Conservation (phyloP, 805 yeast genomes). For the Alloascoidea africana region DNA sequence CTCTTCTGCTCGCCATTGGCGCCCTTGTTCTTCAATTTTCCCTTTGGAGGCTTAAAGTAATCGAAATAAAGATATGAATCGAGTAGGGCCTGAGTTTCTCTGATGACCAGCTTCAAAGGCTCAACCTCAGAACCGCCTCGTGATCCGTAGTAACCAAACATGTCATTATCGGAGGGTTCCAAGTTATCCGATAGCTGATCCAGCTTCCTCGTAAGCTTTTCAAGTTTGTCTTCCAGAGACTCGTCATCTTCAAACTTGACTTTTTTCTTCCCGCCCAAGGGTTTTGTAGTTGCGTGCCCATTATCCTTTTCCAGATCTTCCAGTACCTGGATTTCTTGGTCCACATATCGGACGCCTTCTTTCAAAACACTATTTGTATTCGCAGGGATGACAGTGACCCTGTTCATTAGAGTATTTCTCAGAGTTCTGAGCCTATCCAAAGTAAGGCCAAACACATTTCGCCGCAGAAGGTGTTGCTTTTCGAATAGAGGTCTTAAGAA, state of each 20-base stretch:
- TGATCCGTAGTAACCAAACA: background rate
- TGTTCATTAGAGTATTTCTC: background rate
- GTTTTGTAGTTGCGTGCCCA: background rate
- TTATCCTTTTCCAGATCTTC: background rate
- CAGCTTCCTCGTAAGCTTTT: background rate
- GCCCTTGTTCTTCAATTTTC: background rate
- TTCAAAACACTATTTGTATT: constrained; percentile 1
- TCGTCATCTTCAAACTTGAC: constrained; percentile 1
- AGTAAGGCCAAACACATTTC: background rate
- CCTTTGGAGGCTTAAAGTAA: background rate
- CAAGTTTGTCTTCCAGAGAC: constrained; percentile 1
- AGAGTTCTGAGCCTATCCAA: background rate
- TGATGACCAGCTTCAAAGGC: constrained; percentile 1
- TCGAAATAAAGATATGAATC: constrained; percentile 1
- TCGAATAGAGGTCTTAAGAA: background rate
- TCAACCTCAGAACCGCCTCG: constrained; percentile 1
- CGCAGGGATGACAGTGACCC: background rate
- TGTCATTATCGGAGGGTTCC: background rate
- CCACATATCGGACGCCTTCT: background rate
- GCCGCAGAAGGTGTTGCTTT: background rate
- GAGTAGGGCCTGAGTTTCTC: background rate
- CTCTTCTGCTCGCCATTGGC: background rate
- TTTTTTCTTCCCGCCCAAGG: background rate
- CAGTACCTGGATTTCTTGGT: background rate
- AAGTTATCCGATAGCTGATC: background rate